phyloP scores from a whole-genome alignment of 2,329 filamentous ascomycete genomes.

The Achaetomium macrosporum region DNA sequence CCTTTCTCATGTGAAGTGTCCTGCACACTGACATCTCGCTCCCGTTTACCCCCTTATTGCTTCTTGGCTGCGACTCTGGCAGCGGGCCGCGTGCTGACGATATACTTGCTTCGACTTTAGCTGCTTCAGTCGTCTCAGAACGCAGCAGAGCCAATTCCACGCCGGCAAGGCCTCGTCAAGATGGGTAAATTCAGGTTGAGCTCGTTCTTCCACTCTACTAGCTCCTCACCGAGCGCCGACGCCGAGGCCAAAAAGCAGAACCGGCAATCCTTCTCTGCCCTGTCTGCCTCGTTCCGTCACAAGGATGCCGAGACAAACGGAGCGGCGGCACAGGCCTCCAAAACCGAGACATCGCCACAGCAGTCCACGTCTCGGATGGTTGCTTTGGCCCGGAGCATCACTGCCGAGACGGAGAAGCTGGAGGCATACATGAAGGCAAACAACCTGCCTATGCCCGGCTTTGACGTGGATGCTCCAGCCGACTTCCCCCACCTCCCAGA shows the following conservation, averaged over 20 bases:
- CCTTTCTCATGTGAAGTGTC: not conserved
- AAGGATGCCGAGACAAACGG: conserved; percentile 20
- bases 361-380: conserved; percentile 36
- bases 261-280: conserved; percentile 30
- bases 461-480: conserved; percentile 38
- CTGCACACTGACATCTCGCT: not conserved
- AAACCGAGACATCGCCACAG: conserved; percentile 1
- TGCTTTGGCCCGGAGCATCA: conserved; percentile 43
- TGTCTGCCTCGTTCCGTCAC: conserved; percentile 24
- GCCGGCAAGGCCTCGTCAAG: conserved; percentile 1
- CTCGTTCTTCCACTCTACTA: conserved; percentile 31
- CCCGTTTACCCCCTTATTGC: not conserved
- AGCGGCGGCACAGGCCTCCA: not conserved
- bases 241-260: conserved; percentile 32
- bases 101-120: not conserved
- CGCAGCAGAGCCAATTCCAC: not conserved
- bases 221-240: conserved; percentile 20
- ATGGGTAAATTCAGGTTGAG: conserved; percentile 34
- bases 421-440: conserved; percentile 42
- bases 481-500: conserved; percentile 45
- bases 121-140: not conserved
- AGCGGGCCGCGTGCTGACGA: conserved; percentile 2
- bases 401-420: conserved; percentile 43
- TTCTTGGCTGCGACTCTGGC: not conserved
- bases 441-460: conserved; percentile 37